These are phyloP conservation scores for Vitis hybrid DNA, from an alignment of 177 flowering plant genomes.

Conservation along the genomic window DNA sequence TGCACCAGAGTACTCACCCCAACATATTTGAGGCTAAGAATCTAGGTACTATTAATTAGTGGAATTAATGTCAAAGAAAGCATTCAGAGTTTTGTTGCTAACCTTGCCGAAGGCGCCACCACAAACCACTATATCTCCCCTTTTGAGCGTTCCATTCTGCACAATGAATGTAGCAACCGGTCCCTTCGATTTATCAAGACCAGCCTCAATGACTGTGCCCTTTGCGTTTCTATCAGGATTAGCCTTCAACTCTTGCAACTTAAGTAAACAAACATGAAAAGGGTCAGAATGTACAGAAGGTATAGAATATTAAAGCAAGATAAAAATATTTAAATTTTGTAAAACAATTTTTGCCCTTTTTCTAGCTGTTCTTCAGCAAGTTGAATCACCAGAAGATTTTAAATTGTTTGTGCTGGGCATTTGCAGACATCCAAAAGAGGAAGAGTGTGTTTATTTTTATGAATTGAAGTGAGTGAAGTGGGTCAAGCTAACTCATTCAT, in stretches of 20 bases:
- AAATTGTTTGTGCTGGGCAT: too few species aligned
- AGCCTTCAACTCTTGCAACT: conserved; percentile 97
- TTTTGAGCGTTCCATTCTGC: conserved; percentile 93
- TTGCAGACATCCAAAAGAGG: too few species aligned
- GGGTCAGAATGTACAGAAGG: conserved; percentile 4
- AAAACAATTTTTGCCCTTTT: too few species aligned
- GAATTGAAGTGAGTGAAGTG: too few species aligned
- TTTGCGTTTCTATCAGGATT: conserved; percentile 92
- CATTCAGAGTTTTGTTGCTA: conserved; percentile 11
- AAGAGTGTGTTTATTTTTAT: too few species aligned
- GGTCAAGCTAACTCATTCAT: too few species aligned
- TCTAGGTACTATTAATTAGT: background rate
- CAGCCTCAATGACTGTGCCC: conserved; percentile 97
- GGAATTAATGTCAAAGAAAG: background rate
- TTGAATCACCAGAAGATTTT: too few species aligned
- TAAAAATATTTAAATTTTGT: background rate
- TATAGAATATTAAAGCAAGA: background rate
- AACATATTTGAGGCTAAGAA: background rate
- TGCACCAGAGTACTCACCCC: background rate
- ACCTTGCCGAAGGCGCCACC: conserved; percentile 99
- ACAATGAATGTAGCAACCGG: conserved; percentile 88
- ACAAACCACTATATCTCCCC: conserved; percentile 81
- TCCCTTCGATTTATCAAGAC: conserved; percentile 89
- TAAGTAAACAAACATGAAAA: conserved; percentile 13
- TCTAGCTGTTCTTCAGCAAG: too few species aligned